Percentiles rank a stretch among this genome's conserved stretches.
phyloP scores from a whole-genome alignment of 1,284 basidiomycete genomes.

The Leccinum colubrinum region DNA sequence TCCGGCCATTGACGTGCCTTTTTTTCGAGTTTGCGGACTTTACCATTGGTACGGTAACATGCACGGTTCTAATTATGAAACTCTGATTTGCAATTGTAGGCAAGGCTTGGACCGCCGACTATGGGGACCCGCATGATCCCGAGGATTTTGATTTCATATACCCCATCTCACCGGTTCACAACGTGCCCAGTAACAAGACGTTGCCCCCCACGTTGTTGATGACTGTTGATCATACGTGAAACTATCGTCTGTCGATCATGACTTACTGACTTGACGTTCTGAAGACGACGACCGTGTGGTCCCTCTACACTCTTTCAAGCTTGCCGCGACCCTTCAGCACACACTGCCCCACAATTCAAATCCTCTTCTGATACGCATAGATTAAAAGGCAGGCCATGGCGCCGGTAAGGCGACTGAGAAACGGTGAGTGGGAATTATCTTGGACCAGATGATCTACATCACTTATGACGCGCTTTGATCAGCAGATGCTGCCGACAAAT shows the following conservation, averaged over 20 bases:
- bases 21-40: constrained; percentile 65
- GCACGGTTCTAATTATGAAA: not conserved
- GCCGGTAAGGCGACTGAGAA: constrained; percentile 78
- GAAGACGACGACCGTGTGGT: constrained; percentile 82
- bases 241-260: not conserved
- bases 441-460: constrained; percentile 1
- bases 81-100: constrained; percentile 38
- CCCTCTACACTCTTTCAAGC: constrained; percentile 81
- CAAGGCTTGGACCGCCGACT: constrained; percentile 79
- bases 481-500: constrained; percentile 68
- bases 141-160: constrained; percentile 83
- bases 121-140: constrained; percentile 74
- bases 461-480: not conserved
- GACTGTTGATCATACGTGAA: constrained; percentile 72
- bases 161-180: constrained; percentile 77
- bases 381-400: constrained; percentile 80
- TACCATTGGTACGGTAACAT: constrained; percentile 56
- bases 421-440: constrained; percentile 40
- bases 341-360: constrained; percentile 58
- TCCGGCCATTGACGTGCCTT: constrained; percentile 5
- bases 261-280: constrained; percentile 3
- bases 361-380: constrained; percentile 72
- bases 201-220: constrained; percentile 70
- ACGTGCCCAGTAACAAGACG: constrained; percentile 56
- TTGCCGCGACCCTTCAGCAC: constrained; percentile 72